These are phyloP conservation scores for Coemansia guatemalensis DNA, from an alignment of 192 early-diverging fungal genomes.

Conservation along the genomic window DNA sequence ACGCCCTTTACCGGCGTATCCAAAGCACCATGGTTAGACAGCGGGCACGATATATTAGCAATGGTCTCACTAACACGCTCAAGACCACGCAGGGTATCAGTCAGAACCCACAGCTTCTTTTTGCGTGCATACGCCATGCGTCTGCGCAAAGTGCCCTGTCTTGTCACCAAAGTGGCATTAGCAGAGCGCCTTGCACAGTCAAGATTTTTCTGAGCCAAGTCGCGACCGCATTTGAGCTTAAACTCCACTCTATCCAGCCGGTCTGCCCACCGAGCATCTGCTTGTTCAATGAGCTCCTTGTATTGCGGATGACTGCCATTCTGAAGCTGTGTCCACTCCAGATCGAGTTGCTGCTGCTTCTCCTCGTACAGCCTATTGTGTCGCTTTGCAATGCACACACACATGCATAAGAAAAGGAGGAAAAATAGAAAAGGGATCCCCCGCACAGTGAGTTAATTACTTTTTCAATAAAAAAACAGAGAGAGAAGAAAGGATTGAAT, in stretches of 20 bases:
- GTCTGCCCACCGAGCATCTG: conserved; percentile 44
- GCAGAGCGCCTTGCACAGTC: conserved; percentile 14
- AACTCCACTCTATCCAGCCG: conserved; percentile 34
- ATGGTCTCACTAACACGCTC: conserved; percentile 40
- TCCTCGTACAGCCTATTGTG: conserved; percentile 41
- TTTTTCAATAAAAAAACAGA: background rate
- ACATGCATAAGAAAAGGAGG: background rate
- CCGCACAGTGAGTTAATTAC: background rate
- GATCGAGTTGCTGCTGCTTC: conserved; percentile 39
- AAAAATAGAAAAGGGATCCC: background rate
- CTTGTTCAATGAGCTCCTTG: conserved; percentile 28
- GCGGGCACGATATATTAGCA: conserved; percentile 23
- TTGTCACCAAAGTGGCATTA: conserved; percentile 21
- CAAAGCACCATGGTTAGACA: conserved; percentile 12
- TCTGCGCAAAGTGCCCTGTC: conserved; percentile 27
- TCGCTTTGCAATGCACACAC: background rate
- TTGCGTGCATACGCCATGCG: conserved; percentile 37
- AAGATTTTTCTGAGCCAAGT: conserved; percentile 23
- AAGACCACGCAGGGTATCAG: conserved; percentile 37
- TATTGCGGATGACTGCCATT: conserved; percentile 48
- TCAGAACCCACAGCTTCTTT: conserved; percentile 36
- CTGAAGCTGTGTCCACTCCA: conserved; percentile 41
- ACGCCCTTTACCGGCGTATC: conserved; percentile 7
- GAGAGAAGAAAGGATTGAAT: background rate
- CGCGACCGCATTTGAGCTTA: conserved; percentile 20